phyloP scores from a whole-genome alignment of 2,329 filamentous ascomycete genomes.

The Penicillium sp. region DNA sequence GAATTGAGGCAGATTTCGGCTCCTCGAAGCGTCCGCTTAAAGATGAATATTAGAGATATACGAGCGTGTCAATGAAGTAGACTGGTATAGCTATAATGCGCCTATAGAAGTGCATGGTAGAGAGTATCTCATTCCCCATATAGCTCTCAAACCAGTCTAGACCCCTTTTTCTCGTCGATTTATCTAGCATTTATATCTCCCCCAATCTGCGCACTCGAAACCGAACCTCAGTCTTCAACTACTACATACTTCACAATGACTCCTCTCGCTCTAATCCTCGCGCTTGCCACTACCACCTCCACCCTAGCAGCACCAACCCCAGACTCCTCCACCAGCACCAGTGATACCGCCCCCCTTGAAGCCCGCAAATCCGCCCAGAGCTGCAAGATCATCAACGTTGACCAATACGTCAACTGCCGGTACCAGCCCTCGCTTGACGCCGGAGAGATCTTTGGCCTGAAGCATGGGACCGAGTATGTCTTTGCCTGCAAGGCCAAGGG shows the following conservation, averaged over 20 bases:
- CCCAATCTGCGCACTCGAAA: too few relatives aligned
- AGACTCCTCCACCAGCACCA: not conserved
- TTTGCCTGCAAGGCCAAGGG: slow-evolving; percentile 19
- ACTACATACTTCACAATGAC: not conserved
- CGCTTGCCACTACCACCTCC: not conserved
- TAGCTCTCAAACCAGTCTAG: too few relatives aligned
- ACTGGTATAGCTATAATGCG: too few relatives aligned
- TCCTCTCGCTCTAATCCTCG: not conserved
- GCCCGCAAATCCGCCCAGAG: slow-evolving; percentile 10
- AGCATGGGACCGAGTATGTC: slow-evolving; percentile 8
- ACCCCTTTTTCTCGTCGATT: too few relatives aligned
- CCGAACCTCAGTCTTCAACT: too few relatives aligned
- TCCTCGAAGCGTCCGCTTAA: not conserved
- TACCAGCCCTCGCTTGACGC: slow-evolving; percentile 10
- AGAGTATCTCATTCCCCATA: too few relatives aligned
- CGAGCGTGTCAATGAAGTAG: too few relatives aligned
- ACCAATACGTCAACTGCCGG: slow-evolving; percentile 20
- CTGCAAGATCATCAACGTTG: slow-evolving; percentile 21
- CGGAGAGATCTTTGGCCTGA: slow-evolving; percentile 17
- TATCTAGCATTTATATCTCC: too few relatives aligned
- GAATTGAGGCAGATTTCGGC: too few relatives aligned
- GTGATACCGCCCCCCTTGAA: not conserved
- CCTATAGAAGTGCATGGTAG: too few relatives aligned
- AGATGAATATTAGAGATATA: too few relatives aligned
- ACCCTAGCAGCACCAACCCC: not conserved